Conservation (phyloP, 140 eudicot genomes). For the Stevia rebaudiana region DNA sequence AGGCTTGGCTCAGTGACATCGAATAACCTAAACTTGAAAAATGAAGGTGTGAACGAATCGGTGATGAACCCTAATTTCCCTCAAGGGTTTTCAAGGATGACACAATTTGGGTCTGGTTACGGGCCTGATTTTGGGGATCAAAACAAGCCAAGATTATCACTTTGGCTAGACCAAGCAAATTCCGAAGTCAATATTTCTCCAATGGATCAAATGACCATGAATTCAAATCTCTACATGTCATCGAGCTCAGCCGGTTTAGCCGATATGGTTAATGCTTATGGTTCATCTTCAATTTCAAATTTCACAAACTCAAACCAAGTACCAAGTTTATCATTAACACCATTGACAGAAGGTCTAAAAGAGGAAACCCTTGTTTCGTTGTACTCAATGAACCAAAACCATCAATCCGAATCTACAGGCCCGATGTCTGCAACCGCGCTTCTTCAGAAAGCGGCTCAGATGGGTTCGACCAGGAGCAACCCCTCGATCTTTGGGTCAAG, state of each 20-base stretch:
- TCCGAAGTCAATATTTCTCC: conserved; percentile 48
- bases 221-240: conserved; percentile 48
- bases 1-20: conserved; percentile 47
- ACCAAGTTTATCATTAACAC: conserved; percentile 34
- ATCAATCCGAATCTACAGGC: conserved; percentile 34
- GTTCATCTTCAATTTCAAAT: conserved; percentile 52
- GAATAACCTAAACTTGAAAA: conserved; percentile 46
- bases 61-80: conserved; percentile 43
- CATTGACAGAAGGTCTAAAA: conserved; percentile 29
- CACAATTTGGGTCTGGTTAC: conserved; percentile 37
- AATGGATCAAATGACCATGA: conserved; percentile 34
- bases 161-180: conserved; percentile 69
- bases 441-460: conserved; percentile 90
- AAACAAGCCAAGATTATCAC: conserved; percentile 62
- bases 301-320: conserved; percentile 34
- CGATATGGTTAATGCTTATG: conserved; percentile 55
- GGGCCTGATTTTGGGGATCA: conserved; percentile 45
- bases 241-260: conserved; percentile 38
- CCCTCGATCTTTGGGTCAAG: conserved; percentile 52
- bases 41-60: conserved; percentile 36
- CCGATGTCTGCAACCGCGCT: conserved; percentile 97
- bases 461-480: conserved; percentile 79
- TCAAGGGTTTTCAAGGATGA: conserved; percentile 49
- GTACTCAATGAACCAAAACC: conserved; percentile 36
- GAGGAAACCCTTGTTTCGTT: conserved; percentile 52